Base-by-base conservation (phyloP, 1,284 basidiomycete species). In the Sporisorium scitamineum region DNA sequence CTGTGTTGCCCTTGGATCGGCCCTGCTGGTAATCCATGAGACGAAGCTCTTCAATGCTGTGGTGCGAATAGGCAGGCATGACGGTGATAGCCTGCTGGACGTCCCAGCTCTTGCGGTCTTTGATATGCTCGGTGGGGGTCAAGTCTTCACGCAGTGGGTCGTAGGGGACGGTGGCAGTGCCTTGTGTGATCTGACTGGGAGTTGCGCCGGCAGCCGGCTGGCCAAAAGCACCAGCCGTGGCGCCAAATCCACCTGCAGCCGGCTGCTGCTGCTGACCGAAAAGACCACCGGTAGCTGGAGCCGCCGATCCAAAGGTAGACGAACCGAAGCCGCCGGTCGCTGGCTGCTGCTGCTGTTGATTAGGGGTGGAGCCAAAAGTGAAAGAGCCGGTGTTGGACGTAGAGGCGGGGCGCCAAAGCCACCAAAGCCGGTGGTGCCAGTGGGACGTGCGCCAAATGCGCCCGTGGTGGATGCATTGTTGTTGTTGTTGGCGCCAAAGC, bases 11-110 rank as follows among this genome's bases (percentile, higher is more conserved):
- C 44, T 80, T 79, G 26, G 58, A 63, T 29, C 80, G 61, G 10
- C 80, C 80, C 53, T 81, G 80, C 54, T 76, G 78, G 50, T 79
- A 79, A 69, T 81, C 80, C 70, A 78, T 78, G 29, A 80, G 71
- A 29, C 80, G 70, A 24, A 81, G 78, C 63, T 81, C 80, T 47
- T 81, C 80, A 20, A 75, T 58, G 70, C 80, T 81, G 68, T 78
- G 54, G 39, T 58, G 72, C 32, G 61, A 57, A 60, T 81, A 81
- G 14, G 78, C 80, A 11, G 80, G 80, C 78, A 81, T 81, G 37
- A 75, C 78, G 29, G 59, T 72, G 64, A 81, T 70, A 34, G 80
- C 70, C 56, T 81, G 80, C 55, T 81, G 78, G 1, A 81, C 80
- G n/a, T 81, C 80, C 62, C 70, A 82, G 29, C 54, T 74, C 59